Evolutionary conservation across 345 rosid genomes (phyloP).

Genomic region (Iberis pinnata): DNA sequence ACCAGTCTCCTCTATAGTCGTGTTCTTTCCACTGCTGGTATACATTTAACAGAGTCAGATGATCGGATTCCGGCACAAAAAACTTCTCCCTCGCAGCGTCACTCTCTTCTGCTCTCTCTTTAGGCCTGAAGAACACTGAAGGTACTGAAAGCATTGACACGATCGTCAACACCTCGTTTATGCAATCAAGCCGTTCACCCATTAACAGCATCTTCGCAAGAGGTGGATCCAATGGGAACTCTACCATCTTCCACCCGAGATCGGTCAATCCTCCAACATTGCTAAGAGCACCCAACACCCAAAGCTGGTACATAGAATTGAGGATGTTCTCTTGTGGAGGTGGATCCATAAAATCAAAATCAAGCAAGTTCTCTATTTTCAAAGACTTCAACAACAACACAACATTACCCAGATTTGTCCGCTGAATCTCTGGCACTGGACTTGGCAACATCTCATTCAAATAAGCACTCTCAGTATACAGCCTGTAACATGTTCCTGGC

Average conservation of each 20-base stretch:
- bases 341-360: slow-evolving; percentile 98
- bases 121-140: slow-evolving; percentile 92
- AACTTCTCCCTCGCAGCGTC: slow-evolving; percentile 88
- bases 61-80: slow-evolving; percentile 93
- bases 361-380: slow-evolving; percentile 79
- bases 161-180: slow-evolving; percentile 89
- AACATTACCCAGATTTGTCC: slow-evolving; percentile 95
- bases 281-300: slow-evolving; percentile 94
- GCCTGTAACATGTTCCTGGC: slow-evolving; percentile 93
- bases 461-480: slow-evolving; percentile 87
- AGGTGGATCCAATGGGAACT: slow-evolving; percentile 93
- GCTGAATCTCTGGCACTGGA: slow-evolving; percentile 95
- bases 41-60: slow-evolving; percentile 70
- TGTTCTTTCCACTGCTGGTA: slow-evolving; percentile 94
- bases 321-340: slow-evolving; percentile 98
- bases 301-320: slow-evolving; percentile 94
- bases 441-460: slow-evolving; percentile 79
- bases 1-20: slow-evolving; percentile 94
- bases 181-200: slow-evolving; percentile 73
- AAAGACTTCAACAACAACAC: slow-evolving; percentile 89
- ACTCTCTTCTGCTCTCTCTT: slow-evolving; percentile 93
- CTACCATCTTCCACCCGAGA: slow-evolving; percentile 99
- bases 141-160: slow-evolving; percentile 99
- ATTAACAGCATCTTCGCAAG: slow-evolving; percentile 98
- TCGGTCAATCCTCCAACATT: slow-evolving; percentile 83